Percentiles rank a stretch among this genome's conserved stretches.
phyloP scores from a whole-genome alignment of 106 monocot species.

The Dendrobium huoshanense region DNA sequence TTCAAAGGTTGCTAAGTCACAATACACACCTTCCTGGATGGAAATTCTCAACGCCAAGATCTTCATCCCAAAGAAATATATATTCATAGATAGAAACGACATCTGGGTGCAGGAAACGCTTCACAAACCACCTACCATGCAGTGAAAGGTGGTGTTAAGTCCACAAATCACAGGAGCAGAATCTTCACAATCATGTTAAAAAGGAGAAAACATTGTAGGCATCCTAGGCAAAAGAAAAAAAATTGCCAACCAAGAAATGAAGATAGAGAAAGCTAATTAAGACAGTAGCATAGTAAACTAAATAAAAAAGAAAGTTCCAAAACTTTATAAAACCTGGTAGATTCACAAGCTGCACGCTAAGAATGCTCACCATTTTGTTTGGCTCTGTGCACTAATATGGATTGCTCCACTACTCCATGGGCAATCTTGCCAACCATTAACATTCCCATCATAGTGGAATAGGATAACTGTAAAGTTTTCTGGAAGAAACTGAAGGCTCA shows the following conservation, averaged over 20 bases:
- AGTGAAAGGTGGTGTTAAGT: not conserved
- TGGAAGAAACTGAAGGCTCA: slow-evolving; percentile 68
- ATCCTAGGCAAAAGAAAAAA: not conserved
- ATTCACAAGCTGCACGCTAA: not conserved
- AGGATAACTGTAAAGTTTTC: slow-evolving; percentile 74
- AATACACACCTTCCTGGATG: slow-evolving; percentile 54
- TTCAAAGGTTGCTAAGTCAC: not conserved
- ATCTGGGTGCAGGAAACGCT: slow-evolving; percentile 75
- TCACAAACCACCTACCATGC: slow-evolving; percentile 70
- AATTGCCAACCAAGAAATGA: not conserved
- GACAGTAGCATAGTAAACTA: no score
- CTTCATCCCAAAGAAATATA: slow-evolving; percentile 89
- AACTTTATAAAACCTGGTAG: not conserved
- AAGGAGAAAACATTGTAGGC: not conserved
- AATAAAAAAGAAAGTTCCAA: not conserved
- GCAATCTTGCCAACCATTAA: slow-evolving; percentile 68
- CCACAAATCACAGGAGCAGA: not conserved
- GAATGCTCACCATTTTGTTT: slow-evolving; percentile 68
- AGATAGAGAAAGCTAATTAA: no score
- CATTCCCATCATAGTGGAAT: slow-evolving; percentile 85
- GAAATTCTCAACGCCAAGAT: slow-evolving; percentile 62
- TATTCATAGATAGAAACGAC: slow-evolving; percentile 66
- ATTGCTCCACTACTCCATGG: slow-evolving; percentile 63
- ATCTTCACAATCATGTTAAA: not conserved
- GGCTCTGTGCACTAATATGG: slow-evolving; percentile 61